Base-by-base conservation (phyloP, 495 filamentous ascomycete genomes). In the Cercophora newfieldiana region DNA sequence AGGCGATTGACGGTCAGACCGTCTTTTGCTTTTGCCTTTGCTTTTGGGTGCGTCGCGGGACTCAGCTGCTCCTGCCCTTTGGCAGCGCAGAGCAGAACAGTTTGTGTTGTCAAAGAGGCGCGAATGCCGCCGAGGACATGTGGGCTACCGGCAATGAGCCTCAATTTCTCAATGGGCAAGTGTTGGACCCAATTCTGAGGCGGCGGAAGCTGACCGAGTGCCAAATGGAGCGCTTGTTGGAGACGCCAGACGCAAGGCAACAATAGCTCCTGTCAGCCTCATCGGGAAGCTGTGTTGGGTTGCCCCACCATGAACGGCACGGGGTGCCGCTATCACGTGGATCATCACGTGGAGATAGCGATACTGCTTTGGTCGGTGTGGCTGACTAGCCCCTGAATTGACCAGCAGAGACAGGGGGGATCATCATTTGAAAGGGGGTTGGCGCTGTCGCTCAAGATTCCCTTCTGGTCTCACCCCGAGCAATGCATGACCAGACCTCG, bases 201-300 rank as follows among this genome's bases (percentile, higher is more conserved):
- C 50, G 22, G n/a, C 16, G 5, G 6, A 22, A 8, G 50, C 29
- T 58, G 55, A 58, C 55, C 55, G 26, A 44, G 37, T 44, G 24
- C 55, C 55, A 58, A 58, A 26, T 58, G 55, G 26, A 58, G 55
- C 29, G n/a, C n/a, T n/a, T 33, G 19, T 58, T 28, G 8, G 29
- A 12, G 12, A 21, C 25, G 55, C 2, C 14, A 18, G 55, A 18
- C 24, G 29, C 26, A 30, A 33, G 26, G 55, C 25, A 33, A 33
- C 55, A 33, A 58, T 12, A 21, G 24, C 55, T 58, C n/a, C 29
- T n/a, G n/a, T 60, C 58, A 60, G 58, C 58, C 58, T 60, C 58
- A 60, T 60, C 58, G 58, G 58, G 16, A 60, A 60, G 33, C 58
- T 44, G 33, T 31, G 58, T 26, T 31, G 8, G n/a, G 18, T 60